Percentiles rank a stretch among this genome's conserved stretches.
These are phyloP conservation scores for Adansonia grandidieri DNA, from an alignment of 441 rosid species.

Conservation along the genomic window DNA sequence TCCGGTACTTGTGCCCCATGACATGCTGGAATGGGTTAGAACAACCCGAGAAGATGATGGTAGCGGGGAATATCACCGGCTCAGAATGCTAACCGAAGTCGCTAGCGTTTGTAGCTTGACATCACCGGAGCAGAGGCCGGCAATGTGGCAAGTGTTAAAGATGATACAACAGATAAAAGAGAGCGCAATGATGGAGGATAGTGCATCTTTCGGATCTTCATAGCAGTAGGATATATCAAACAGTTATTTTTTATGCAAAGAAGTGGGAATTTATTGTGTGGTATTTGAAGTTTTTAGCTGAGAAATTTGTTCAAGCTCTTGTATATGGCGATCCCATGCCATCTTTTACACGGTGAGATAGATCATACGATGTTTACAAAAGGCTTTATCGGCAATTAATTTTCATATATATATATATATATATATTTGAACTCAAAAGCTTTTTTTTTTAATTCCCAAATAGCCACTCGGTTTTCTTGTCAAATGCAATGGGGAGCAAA, in stretches of 20 bases:
- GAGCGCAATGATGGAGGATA: conserved; percentile 57
- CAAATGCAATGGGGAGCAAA: too few species aligned
- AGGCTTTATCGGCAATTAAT: too few species aligned
- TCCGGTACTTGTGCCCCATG: conserved; percentile 53
- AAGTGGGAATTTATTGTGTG: too few species aligned
- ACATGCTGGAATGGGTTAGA: conserved; percentile 76
- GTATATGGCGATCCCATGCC: conserved; percentile 1
- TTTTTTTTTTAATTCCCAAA: too few species aligned
- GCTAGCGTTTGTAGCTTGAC: conserved; percentile 72
- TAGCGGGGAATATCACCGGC: conserved; percentile 47
- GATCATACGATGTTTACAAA: too few species aligned
- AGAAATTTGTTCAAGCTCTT: neutral
- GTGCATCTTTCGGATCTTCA: conserved; percentile 35
- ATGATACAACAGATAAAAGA: conserved; percentile 85
- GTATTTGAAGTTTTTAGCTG: neutral
- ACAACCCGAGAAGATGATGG: conserved; percentile 58
- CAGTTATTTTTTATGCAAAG: too few species aligned
- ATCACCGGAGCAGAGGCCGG: conserved; percentile 80
- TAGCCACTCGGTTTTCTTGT: too few species aligned
- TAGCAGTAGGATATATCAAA: neutral
- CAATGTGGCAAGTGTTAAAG: conserved; percentile 81
- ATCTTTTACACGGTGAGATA: conserved; percentile 6
- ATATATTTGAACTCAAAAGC: too few species aligned
- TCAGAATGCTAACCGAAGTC: conserved; percentile 78
- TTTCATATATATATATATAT: too few species aligned